phyloP scores from a whole-genome alignment of 2,329 filamentous ascomycete species.

The Bipolaris gigantea region DNA sequence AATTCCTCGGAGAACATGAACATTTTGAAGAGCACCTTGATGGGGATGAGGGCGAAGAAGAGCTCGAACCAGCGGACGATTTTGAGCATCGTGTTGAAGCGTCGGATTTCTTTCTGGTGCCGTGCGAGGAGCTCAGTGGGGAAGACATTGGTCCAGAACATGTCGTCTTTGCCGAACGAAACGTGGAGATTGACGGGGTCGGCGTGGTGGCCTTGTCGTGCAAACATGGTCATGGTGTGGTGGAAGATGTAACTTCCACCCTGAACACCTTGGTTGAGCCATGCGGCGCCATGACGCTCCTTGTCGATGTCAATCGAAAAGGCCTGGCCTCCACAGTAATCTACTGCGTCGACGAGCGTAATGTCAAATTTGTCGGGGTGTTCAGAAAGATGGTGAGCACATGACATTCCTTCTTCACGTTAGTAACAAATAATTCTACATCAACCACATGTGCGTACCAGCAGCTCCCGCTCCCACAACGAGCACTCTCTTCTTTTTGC shows the following conservation, averaged over 20 bases:
- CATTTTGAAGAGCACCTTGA: slow-evolving; percentile 66
- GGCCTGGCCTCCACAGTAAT: slow-evolving; percentile 63
- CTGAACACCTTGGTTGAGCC: slow-evolving; percentile 66
- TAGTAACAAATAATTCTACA: background rate
- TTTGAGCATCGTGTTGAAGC: slow-evolving; percentile 58
- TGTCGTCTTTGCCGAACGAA: slow-evolving; percentile 64
- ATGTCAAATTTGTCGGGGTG: slow-evolving; percentile 68
- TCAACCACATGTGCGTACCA: slow-evolving; percentile 28
- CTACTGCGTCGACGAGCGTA: slow-evolving; percentile 46
- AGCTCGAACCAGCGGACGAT: slow-evolving; percentile 63
- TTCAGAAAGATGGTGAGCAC: slow-evolving; percentile 66
- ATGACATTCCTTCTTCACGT: slow-evolving; percentile 57
- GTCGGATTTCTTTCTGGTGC: slow-evolving; percentile 59
- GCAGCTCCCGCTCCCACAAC: slow-evolving; percentile 48
- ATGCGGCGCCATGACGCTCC: slow-evolving; percentile 59
- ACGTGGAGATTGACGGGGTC: slow-evolving; percentile 64
- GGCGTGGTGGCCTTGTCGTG: slow-evolving; percentile 58
- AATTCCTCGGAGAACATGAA: slow-evolving; percentile 73
- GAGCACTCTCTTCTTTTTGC: slow-evolving; percentile 44
- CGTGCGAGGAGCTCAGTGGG: slow-evolving; percentile 60
- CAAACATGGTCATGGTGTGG: slow-evolving; percentile 68
- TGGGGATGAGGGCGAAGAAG: slow-evolving; percentile 61
- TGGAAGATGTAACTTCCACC: slow-evolving; percentile 68
- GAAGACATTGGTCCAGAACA: slow-evolving; percentile 69
- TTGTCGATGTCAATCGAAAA: slow-evolving; percentile 61